phyloP scores from a whole-genome alignment of 140 eudicot species.

The Flaveria floridana region DNA sequence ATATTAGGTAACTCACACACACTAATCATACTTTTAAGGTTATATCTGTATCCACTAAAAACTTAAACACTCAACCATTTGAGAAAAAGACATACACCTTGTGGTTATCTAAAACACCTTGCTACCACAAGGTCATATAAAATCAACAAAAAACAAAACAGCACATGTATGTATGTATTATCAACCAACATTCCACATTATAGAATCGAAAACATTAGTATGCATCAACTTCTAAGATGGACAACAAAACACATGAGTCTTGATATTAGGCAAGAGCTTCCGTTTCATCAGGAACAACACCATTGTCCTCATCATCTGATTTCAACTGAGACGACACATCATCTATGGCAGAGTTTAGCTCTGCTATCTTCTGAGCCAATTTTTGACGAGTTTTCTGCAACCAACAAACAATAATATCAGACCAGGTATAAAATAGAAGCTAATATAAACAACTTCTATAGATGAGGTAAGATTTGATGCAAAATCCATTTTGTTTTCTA shows the following conservation, averaged over 20 bases:
- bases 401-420: neutral
- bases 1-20: too few relatives aligned
- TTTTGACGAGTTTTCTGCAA: constrained; percentile 62
- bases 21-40: too few relatives aligned
- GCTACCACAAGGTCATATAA: neutral
- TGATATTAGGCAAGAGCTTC: constrained; percentile 41
- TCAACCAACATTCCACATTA: neutral
- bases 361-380: constrained; percentile 67
- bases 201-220: neutral
- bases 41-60: too few relatives aligned
- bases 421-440: neutral
- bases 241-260: neutral
- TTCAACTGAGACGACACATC: constrained; percentile 56
- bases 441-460: neutral
- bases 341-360: constrained; percentile 77
- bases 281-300: constrained; percentile 45
- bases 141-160: neutral
- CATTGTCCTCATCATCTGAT: constrained; percentile 43
- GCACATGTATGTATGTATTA: neutral
- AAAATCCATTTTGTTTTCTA: neutral
- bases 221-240: neutral
- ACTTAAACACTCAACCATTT: too few relatives aligned
- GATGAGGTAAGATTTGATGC: neutral
- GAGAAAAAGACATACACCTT: too few relatives aligned
- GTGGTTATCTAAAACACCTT: too few relatives aligned